Evolutionary conservation across 495 filamentous ascomycete genomes (phyloP), one percentile per base, ranked within the genome.

Genomic region (Aspergillus hancockii): DNA sequence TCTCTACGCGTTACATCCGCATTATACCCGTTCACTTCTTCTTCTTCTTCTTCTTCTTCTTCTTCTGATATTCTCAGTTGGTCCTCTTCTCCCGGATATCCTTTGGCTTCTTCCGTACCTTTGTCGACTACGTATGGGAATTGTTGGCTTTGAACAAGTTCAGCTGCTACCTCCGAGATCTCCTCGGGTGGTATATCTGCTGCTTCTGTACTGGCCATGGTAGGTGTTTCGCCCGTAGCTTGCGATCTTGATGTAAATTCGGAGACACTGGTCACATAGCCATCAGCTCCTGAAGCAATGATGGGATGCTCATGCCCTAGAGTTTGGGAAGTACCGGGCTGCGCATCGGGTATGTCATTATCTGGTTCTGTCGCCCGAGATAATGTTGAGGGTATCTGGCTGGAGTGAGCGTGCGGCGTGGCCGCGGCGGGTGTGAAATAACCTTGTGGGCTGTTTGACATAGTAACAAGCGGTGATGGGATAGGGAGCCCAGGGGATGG

Each of bases 401-500:
- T 34, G 8, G 55, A 43, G 41, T 63, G 62, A 14, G 55, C 8
- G 10, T 66, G 65, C 0, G 55, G 34, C 19, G 52, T 40, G 22
- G 59, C 49, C 28, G 60, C 46, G 8, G 62, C 54, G 22, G 65
- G 61, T 38, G 63, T 52, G 40, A 76, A 80, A 58, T 78, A 79
- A 18, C 68, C 72, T 1, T 62, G 58, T 8, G 57, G 50, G 34
- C 55, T 63, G 16, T 64, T 62, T 1, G 68, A 52, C 23, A 60
- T 63, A 10, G 77, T 71, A 1, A 76, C 55, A 5, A 82, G 63
- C 4, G 80, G 79, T 8, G 80, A 81, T 1, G 78, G 77, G 32
- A 75, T 67, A 38, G 79, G 76, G 38, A 81, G 73, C 4, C 67
- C 71, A 21, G 78, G 74, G 23, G 79, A 80, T 46, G 75, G 71